These are phyloP conservation scores for Septoria petroselini DNA, from an alignment of 2,329 filamentous ascomycete species.

Conservation along the genomic window DNA sequence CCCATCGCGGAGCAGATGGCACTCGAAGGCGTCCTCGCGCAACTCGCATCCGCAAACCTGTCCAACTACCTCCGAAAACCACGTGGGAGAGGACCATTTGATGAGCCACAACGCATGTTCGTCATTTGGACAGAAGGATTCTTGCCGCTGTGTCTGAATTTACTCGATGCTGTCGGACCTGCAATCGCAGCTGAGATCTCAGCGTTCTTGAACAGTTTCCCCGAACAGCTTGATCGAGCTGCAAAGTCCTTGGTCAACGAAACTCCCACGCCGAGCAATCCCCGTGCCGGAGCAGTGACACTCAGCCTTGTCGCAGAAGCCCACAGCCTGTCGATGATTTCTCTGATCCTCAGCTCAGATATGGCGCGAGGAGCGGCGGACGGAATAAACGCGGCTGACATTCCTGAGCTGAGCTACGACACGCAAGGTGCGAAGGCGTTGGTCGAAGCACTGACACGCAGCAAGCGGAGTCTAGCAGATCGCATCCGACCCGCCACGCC, in stretches of 20 bases:
- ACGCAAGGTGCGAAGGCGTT: constrained; percentile 69
- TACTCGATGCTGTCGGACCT: constrained; percentile 75
- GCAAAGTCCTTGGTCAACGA: constrained; percentile 67
- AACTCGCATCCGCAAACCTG: constrained; percentile 74
- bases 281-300: constrained; percentile 62
- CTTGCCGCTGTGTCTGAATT: constrained; percentile 81
- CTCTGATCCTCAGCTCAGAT: constrained; percentile 66
- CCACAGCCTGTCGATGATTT: constrained; percentile 74
- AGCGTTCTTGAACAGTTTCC: constrained; percentile 85
- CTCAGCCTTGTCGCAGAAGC: constrained; percentile 71
- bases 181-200: constrained; percentile 81
- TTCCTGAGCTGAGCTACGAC: constrained; percentile 75
- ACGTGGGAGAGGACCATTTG: constrained; percentile 73
- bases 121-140: constrained; percentile 86
- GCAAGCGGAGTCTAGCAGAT: constrained; percentile 64
- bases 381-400: constrained; percentile 58
- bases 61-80: constrained; percentile 68
- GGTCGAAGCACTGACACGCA: constrained; percentile 71
- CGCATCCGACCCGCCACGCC: constrained; percentile 70
- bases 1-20: constrained; percentile 85
- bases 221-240: constrained; percentile 70
- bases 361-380: constrained; percentile 61
- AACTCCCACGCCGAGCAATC: constrained; percentile 41
- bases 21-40: constrained; percentile 76
- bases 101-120: constrained; percentile 73